Evolutionary conservation across 1,139 yeast genomes (phyloP), one percentile per base, ranked within the genome.

Genomic region (Suhomyces ambrosiae): DNA sequence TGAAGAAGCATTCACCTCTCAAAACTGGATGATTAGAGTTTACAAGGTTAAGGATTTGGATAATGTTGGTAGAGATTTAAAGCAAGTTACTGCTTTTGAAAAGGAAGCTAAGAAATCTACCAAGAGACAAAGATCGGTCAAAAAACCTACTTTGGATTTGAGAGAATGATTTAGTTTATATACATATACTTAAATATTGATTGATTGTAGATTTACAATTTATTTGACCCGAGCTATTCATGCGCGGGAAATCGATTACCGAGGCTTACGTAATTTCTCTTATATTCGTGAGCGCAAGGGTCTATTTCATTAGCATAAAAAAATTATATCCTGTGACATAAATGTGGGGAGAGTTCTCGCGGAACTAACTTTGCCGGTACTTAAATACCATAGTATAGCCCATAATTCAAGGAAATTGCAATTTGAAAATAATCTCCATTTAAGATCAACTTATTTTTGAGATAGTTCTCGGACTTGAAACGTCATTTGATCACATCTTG

Each of bases 21-120:
- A 89, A 58, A 94, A 92, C 72, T 94, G 97, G 97, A 76, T 94
- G 52, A 97, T 94, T 22, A 80, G 99, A 68, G 79, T 94, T 46
- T 94, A 86, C 71, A 87, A 89, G 72, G 89, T 94, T 48, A 92
- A 90, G 67, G 94, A 88, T 48, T 74, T 79, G 44, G 99, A 94
- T 61, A 80, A 80, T 48, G 79, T 86, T 46, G 98, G 97, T 36
- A 80, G 98, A 63, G 83, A 81, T 51, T 67, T 82, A 46, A 61
- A 56, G 32, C 68, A 70, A 33, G 81, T 78, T 26, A 65, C 76
- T 29, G 58, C 55, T 19, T 77, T 77, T 48, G 77, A 74, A 25
- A 65, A 64, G 38, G 52, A 56, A 40, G 41, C 49, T n/a, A 37
- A 53, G 17, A 51, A 52, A 12, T 52, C 58, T 32, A 41, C 59